Evolutionary conservation across 2,329 filamentous ascomycete species (phyloP), one percentile per base, ranked within the genome.

Genomic region (Pyricularia sp.): DNA sequence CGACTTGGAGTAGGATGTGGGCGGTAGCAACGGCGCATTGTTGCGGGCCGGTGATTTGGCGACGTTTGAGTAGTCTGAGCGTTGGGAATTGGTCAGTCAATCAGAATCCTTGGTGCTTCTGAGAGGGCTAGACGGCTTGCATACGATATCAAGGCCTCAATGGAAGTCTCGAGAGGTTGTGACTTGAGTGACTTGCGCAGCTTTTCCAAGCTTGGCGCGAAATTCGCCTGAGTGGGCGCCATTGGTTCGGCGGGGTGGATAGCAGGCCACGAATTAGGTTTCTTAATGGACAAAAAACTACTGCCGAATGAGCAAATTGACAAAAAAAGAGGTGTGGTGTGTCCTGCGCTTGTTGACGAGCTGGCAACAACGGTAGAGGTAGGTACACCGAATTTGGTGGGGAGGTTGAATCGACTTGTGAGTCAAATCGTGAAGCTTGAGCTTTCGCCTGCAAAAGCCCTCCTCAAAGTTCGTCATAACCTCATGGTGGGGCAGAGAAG

Each of bases 21-120:
- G 94, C 92, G 2, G 94, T 98, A 71, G 94, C 94, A 70, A 95
- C 88, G 69, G 95, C 95, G 80, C 94, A 97, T 78, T 92, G 88
- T 78, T 95, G 89, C 65, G 94, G 92, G 72, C 92, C 92, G 71
- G 87, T 88, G 75, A 99, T 97, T 77, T 98, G 94, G 74, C 94
- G 86, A 77, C 94, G 86, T 80, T 97, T 97, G 72, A 99, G 86
- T 25, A 97, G 88, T 68, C 92, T 95, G 74, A 66, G 67, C 20
- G n/a, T 5, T 14, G 65, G 33, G 25, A 68, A 28, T 65, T 26
- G 26, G 30, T 61, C 55, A 65, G 63, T 42, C 20, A 28, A 28
- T 12, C 25, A 33, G 23, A 4, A 17, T 25, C 14, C 25, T 9
- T 9, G 14, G 14, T 20, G 23, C 36, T 25, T 20, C 65, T 5